phyloP scores from a whole-genome alignment of 441 rosid species.

The Populus hybrid region DNA sequence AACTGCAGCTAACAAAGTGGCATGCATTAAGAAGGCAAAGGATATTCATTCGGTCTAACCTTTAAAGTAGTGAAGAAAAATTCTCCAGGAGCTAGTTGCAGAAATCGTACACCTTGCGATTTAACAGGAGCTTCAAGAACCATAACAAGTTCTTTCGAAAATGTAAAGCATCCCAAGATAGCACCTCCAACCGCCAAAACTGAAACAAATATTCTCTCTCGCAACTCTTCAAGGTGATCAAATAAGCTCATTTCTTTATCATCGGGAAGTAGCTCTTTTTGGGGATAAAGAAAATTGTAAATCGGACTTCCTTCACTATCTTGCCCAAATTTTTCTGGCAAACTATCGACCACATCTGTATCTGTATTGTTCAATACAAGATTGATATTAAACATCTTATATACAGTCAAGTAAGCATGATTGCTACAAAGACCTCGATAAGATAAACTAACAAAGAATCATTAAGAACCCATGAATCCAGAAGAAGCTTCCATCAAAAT shows the following conservation, averaged over 20 bases:
- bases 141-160: constrained; percentile 78
- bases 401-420: constrained; percentile 1
- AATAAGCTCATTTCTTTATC: constrained; percentile 94
- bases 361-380: constrained; percentile 24
- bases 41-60: constrained; percentile 36
- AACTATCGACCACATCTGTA: constrained; percentile 37
- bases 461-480: not conserved
- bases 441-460: constrained; percentile 9
- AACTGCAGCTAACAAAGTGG: not conserved
- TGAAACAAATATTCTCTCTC: constrained; percentile 78
- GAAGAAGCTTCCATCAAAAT: not conserved
- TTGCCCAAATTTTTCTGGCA: constrained; percentile 31
- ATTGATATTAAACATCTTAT: constrained; percentile 11
- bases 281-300: constrained; percentile 79
- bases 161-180: constrained; percentile 85
- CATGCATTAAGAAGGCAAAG: constrained; percentile 7
- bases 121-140: constrained; percentile 98
- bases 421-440: constrained; percentile 6
- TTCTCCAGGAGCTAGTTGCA: constrained; percentile 95
- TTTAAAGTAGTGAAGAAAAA: constrained; percentile 96
- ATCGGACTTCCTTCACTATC: constrained; percentile 41
- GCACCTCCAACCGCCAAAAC: constrained; percentile 94
- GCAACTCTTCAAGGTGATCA: constrained; percentile 94
- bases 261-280: constrained; percentile 88
- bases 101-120: constrained; percentile 81